Base-by-base conservation (phyloP, 495 filamentous ascomycete species). In the Rhypophila decipiens region DNA sequence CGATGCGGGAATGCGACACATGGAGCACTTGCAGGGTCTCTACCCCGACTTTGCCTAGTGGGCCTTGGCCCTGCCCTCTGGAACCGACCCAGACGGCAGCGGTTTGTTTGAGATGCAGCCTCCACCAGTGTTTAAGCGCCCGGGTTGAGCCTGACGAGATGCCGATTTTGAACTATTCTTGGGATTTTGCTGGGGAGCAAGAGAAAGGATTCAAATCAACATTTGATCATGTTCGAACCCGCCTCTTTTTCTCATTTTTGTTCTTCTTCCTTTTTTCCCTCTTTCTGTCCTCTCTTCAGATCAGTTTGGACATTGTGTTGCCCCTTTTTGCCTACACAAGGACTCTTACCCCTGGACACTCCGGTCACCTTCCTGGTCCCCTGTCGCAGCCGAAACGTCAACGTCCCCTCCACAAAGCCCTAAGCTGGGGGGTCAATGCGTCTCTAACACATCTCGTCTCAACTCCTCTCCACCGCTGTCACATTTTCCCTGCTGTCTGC, bases 371-470 rank as follows among this genome's bases (percentile, higher is more conserved):
- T 15, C 36, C 36, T 17, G 13, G 36, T 53, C 59, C 66, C 64
- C 62, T 69, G 68, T 65, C 65, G 19, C 37, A 53, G 46, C 35
- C 61, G 66, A 72, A 70, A 68, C 66, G 49, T 41, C 61, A 55
- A 61, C 51, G 58, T 61, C 54, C 47, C 60, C 56, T 51, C 36
- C 51, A 49, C 23, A 36, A 50, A 44, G 49, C 52, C 63, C 53
- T 49, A n/a, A n/a, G n/a, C n/a, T n/a, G n/a, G n/a, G n/a, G n/a
- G 35, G 59, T 63, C 63, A 60, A 59, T 60, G 59, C 68, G 54
- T 53, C 64, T 66, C 64, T 68, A 65, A 72, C 69, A 65, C 18
- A 39, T 38, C 59, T 53, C 63, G 69, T 73, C 69, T 72, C 69
- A 71, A 69, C 64, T 53, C 44, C 50, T 27, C 22, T 46, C 58